Evolutionary conservation across 208 protist genomes (phyloP), one percentile per base, ranked within the genome.

Genomic region (Blechomonas ayalai): DNA sequence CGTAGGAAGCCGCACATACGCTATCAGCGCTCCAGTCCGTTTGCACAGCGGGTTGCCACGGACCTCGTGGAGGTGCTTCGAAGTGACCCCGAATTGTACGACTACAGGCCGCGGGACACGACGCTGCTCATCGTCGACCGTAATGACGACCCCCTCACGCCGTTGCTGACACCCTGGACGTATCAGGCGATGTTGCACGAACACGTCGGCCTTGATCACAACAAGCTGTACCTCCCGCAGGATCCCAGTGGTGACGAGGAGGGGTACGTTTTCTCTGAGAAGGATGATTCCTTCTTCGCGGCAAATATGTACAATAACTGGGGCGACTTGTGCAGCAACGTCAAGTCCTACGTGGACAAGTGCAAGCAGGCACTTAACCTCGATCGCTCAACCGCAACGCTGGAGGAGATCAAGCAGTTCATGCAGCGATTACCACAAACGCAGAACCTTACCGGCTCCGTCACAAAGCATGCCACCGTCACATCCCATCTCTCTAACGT

Each of bases 101-200:
- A 93, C 61, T 95, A 96, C 71, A 69, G 82, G 28, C 41, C 20
- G 29, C 56, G 63, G 8, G 78, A 90, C 41, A 59, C 65, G 24
- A 64, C 80, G 42, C 45, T 92, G 37, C 65, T 93, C 19, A 65
- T 95, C 36, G 41, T 92, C 2, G 88, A 95, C 49, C 82, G 88
- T 38, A 73, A 25, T 50, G 80, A 82, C 50, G 97, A 99, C 57
- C 94, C 91, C 4, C 64, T 99, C 1, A 98, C 97, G 7, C 97
- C 97, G 32, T 67, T 99, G 24, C 67, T 99, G 20, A 95, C 77
- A 19, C 95, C 98, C 50, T 99, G 97, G 97, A 98, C 96, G n/a
- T 99, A 99, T 68, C 95, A 99, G 74, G 92, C 97, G 12, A 99
- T 99, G 97, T 72, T 99, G 32, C 97, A 99, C 68, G 97, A 99